phyloP scores from a whole-genome alignment of 768 basidiomycete species.

The Calvatia gigantea region DNA sequence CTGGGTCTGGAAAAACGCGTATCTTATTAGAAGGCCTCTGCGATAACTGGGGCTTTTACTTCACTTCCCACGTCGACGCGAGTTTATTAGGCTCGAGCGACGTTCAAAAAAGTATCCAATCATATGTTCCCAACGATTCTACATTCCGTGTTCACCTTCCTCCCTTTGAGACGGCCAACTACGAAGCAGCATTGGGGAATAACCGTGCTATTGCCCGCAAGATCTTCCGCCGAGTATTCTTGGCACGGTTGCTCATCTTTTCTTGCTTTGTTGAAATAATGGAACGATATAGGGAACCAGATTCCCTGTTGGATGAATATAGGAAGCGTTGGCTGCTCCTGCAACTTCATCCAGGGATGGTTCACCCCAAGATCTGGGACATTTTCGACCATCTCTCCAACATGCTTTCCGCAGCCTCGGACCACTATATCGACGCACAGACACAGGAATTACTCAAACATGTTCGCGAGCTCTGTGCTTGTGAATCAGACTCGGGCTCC shows the following conservation, averaged over 20 bases:
- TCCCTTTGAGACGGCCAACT: constrained; percentile 24
- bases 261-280: constrained; percentile 33
- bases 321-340: constrained; percentile 38
- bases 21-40: constrained; percentile 43
- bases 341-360: constrained; percentile 36
- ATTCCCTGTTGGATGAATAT: constrained; percentile 15
- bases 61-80: constrained; percentile 41
- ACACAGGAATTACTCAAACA: constrained; percentile 29
- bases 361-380: constrained; percentile 35
- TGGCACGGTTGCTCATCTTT: constrained; percentile 39
- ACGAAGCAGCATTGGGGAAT: constrained; percentile 26
- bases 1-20: constrained; percentile 44
- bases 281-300: constrained; percentile 13
- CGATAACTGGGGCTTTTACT: constrained; percentile 44
- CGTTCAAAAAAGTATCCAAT: constrained; percentile 36
- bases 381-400: constrained; percentile 36
- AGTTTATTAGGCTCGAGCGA: constrained; percentile 42
- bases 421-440: constrained; percentile 30
- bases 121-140: constrained; percentile 31
- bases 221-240: constrained; percentile 35
- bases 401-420: constrained; percentile 29
- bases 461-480: constrained; percentile 25
- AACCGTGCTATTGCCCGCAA: constrained; percentile 36
- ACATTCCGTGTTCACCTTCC: constrained; percentile 31
- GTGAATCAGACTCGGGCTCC: background rate